Evolutionary conservation across 2,329 filamentous ascomycete species (phyloP).

Genomic region (Colletotrichum costaricense): DNA sequence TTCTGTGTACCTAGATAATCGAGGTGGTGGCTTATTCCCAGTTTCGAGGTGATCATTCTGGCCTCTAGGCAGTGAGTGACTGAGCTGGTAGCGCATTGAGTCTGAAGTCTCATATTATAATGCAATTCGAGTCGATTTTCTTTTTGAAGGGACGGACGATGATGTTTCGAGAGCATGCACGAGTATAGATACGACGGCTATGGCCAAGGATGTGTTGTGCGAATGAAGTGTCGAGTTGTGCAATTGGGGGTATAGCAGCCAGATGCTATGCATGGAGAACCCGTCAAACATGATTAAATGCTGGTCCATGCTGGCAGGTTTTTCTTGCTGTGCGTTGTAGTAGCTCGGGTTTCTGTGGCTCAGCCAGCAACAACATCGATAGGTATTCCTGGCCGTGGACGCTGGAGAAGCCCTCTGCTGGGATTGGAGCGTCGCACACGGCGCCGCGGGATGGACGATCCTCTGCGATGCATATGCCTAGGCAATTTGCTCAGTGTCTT

Average conservation of each 20-base stretch:
- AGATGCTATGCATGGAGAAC: conserved; percentile 9
- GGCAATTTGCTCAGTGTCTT: not conserved
- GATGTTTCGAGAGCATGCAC: not conserved
- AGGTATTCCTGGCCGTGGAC: not conserved
- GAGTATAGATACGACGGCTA: not conserved
- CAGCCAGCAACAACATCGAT: not conserved
- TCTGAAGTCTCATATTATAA: not conserved
- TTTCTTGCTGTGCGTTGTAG: not conserved
- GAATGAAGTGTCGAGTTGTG: conserved; percentile 3
- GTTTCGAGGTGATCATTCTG: not conserved
- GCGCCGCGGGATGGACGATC: conserved; percentile 11
- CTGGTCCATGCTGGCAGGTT: conserved; percentile 5
- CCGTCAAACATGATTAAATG: conserved; percentile 18
- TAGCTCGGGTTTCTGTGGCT: conserved; percentile 1
- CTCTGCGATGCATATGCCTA: conserved; percentile 4
- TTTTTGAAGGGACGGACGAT: not conserved
- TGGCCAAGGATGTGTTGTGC: not conserved
- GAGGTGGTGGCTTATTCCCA: not conserved
- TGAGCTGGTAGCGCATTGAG: not conserved
- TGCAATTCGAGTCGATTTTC: not conserved
- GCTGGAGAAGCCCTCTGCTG: not conserved
- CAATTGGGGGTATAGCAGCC: not conserved
- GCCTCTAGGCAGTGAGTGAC: not conserved
- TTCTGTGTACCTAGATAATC: not conserved
- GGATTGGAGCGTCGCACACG: conserved; percentile 5